These are phyloP conservation scores for Rasamsonia emersonii DNA, from an alignment of 2,329 filamentous ascomycete genomes.

Conservation along the genomic window DNA sequence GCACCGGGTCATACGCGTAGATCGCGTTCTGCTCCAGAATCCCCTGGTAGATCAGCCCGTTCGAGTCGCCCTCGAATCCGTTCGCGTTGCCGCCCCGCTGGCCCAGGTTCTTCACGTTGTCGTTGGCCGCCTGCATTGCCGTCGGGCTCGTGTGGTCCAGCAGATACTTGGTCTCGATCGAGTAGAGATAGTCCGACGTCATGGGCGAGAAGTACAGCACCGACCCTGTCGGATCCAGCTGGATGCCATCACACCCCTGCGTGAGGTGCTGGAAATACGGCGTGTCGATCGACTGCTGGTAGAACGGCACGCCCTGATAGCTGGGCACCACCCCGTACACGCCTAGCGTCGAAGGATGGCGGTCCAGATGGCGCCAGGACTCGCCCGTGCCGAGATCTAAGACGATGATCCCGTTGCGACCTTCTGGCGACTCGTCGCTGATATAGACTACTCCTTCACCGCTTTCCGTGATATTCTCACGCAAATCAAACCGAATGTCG, in stretches of 20 bases:
- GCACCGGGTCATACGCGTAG: conserved; percentile 35
- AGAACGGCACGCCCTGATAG: conserved; percentile 27
- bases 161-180: conserved; percentile 28
- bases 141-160: conserved; percentile 22
- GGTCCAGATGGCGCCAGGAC: conserved; percentile 13
- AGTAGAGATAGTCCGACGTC: conserved; percentile 26
- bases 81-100: conserved; percentile 39
- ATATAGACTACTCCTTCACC: conserved; percentile 38
- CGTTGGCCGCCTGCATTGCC: conserved; percentile 33
- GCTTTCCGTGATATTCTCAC: conserved; percentile 29
- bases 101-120: conserved; percentile 40
- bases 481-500: conserved; percentile 40
- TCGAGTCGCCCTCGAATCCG: conserved; percentile 37
- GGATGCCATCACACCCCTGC: conserved; percentile 14
- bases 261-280: conserved; percentile 4
- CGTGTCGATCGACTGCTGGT: conserved; percentile 11
- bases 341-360: conserved; percentile 14
- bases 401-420: conserved; percentile 40
- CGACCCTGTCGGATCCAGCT: conserved; percentile 26
- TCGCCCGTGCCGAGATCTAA: conserved; percentile 14
- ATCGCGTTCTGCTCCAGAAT: conserved; percentile 41
- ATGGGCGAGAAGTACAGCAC: conserved; percentile 38
- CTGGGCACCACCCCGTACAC: conserved; percentile 23
- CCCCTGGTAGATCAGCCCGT: conserved; percentile 38
- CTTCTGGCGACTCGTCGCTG: conserved; percentile 39